Evolutionary conservation across 805 yeast genomes (phyloP), one percentile per base, ranked within the genome.

Genomic region (Pichia nakasei): DNA sequence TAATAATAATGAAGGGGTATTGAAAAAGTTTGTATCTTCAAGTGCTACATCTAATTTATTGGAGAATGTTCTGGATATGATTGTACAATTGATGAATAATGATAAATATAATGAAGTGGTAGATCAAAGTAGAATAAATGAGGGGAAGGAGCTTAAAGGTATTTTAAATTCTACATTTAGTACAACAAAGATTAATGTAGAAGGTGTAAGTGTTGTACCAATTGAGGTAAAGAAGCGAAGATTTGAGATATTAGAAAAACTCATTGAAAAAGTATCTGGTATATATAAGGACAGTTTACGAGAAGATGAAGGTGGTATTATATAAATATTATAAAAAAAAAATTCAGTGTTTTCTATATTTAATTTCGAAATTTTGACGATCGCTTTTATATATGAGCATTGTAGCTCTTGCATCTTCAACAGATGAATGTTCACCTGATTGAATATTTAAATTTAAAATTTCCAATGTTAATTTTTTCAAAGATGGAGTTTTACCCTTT

Each of bases 341-440:
- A 29, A 4, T 29, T 15, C 17, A 13, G 3, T 12, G 15, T 29
- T 29, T 29, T 29, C 32, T 29, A 29, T 29, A 12, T 24, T 24
- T 24, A 12, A 15, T 29, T 29, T 29, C 32, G 55, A 85, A 80
- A 42, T 76, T 85, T 42, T 65, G 68, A 56, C 76, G 80, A 49
- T 76, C 73, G 42, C 73, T 56, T 48, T 84, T 72, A 56, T 78
- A 88, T n/a, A 88, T 61, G 47, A 80, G 59, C 95, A 88, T 89
- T 0, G 96, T 80, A 1, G 89, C 89, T 55, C 76, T 76, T 0
- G 96, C 95, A 65, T 88, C 97, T 57, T 86, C 95, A 1, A 88
- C 85, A 0, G 96, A 85, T 4, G 93, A 82, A 65, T 89, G 96
- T 48, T 78, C 72, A 1, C 81, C 86, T 0, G 65, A 66, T 60